These are phyloP conservation scores for Aspergillus piperis DNA, from an alignment of 2,329 filamentous ascomycete species.

Conservation along the genomic window DNA sequence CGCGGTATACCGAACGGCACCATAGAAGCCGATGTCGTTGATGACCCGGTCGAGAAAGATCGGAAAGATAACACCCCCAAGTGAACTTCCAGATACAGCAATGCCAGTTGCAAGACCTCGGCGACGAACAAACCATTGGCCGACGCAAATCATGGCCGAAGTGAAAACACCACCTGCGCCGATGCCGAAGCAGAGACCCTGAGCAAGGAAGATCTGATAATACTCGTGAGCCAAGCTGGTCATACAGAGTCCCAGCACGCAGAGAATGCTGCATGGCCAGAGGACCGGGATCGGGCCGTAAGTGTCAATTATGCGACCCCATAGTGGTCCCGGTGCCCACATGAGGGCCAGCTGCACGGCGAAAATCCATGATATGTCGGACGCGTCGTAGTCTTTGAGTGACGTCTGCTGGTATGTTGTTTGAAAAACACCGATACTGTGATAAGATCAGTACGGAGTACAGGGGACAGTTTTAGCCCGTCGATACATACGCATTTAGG, in stretches of 20 bases:
- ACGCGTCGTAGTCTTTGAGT: slow-evolving; percentile 41
- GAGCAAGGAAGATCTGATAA: slow-evolving; percentile 21
- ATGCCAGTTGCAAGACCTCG: slow-evolving; percentile 20
- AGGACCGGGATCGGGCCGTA: slow-evolving; percentile 17
- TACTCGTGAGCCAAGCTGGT: slow-evolving; percentile 18
- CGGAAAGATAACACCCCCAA: slow-evolving; percentile 28
- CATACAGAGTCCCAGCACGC: slow-evolving; percentile 20
- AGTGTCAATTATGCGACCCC: slow-evolving; percentile 16
- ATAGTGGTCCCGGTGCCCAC: slow-evolving; percentile 28
- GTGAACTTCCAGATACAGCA: slow-evolving; percentile 14
- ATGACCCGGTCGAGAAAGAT: slow-evolving; percentile 24
- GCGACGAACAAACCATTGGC: slow-evolving; percentile 21
- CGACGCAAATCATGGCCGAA: slow-evolving; percentile 17
- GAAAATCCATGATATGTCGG: slow-evolving; percentile 49
- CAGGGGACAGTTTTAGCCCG: no score
- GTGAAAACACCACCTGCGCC: slow-evolving; percentile 21
- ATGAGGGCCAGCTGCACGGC: slow-evolving; percentile 50
- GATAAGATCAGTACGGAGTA: neutral
- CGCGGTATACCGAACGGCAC: slow-evolving; percentile 25
- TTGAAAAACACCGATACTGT: slow-evolving; percentile 47
- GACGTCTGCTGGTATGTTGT: slow-evolving; percentile 47
- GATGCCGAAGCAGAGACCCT: slow-evolving; percentile 20
- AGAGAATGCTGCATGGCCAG: slow-evolving; percentile 16
- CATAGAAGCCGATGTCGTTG: slow-evolving; percentile 21
- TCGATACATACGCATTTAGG: neutral